Base-by-base conservation (phyloP, 2,329 filamentous ascomycete species). In the Cladosporium austrohemisphaericum region DNA sequence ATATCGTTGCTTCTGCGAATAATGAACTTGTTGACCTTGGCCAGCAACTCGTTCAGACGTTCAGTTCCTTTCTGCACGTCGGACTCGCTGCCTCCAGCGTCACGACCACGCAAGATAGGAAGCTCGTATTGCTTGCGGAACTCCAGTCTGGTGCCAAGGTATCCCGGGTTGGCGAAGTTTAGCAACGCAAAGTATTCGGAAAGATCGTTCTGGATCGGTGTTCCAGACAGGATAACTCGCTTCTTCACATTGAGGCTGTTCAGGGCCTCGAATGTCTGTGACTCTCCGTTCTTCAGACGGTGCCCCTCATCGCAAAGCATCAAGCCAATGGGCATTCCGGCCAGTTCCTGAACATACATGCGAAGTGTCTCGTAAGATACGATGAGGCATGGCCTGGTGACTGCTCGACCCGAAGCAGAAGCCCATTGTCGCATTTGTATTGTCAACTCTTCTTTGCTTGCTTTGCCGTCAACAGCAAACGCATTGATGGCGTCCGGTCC, bases 1-100 rank as follows among this genome's bases (percentile, higher is more conserved):
- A 98, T 95, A 64, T 98, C 93, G 77, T 98, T 98, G 3, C 92
- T 96, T 51, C 93, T 84, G 52, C 93, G 86, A 60, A 98, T 98
- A 66, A 98, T 94, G 71, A 98, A 98, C 63, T 95, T 96, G 73
- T 97, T 98, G 64, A 98, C 93, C 36, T 95, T 75, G 2, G 76
- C 75, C 3, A 95, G 80, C 11, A 98, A 78, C 61, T 95, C 92
- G 3, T 77, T 76, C 16, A 95, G 79, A 45, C 90, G 84, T 60
- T 91, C 85, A 57, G 95, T 88, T 7, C 93, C 93, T 57, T 84
- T 86, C 65, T 88, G 77, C 25, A 87, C 81, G 46, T 96, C 90
- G 35, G 80, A 79, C 55, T 95, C 90, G 3, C 86, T 85, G 4
- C 91, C 93, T 58, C 86, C 87, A 11, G 93, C 90, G 69, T 98